Percentiles rank a stretch among this genome's conserved stretches.
phyloP scores from a whole-genome alignment of 2,329 filamentous ascomycete genomes.

The Seiridium cupressi region DNA sequence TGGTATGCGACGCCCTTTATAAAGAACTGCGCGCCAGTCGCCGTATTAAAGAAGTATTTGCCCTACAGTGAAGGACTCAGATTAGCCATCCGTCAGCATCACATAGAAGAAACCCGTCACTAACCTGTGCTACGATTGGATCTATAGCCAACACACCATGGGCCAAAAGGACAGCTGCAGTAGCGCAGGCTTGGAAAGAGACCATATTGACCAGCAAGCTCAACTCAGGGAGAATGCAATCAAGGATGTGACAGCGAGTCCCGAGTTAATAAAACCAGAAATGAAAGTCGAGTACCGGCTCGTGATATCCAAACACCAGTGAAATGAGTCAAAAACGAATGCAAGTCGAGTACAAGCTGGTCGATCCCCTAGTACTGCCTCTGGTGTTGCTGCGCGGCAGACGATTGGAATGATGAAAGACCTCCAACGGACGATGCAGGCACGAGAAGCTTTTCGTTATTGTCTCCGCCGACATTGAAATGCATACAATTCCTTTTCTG shows the following conservation, averaged over 20 bases:
- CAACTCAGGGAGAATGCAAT: neutral
- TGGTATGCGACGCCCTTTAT: conserved; percentile 75
- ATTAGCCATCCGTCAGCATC: neutral
- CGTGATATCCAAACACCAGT: neutral
- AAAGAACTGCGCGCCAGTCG: conserved; percentile 40
- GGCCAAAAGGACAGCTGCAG: neutral
- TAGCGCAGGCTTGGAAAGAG: neutral
- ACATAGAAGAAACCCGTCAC: neutral
- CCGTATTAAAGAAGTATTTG: conserved; percentile 62
- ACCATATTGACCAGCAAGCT: neutral
- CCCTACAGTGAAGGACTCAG: conserved; percentile 2
- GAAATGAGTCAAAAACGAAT: neutral
- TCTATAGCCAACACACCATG: conserved; percentile 7
- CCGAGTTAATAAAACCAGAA: neutral
- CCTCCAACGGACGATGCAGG: neutral
- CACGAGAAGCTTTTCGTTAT: neutral
- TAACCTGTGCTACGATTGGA: conserved; percentile 15
- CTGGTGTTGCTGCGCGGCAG: neutral
- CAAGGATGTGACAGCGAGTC: neutral
- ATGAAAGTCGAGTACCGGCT: neutral
- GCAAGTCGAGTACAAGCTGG: neutral
- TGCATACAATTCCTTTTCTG: neutral
- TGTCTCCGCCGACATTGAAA: neutral
- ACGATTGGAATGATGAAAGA: neutral
- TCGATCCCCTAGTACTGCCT: neutral